Base-by-base conservation (phyloP, 371 early-diverging fungal species). In the Lichtheimia corymbifera region DNA sequence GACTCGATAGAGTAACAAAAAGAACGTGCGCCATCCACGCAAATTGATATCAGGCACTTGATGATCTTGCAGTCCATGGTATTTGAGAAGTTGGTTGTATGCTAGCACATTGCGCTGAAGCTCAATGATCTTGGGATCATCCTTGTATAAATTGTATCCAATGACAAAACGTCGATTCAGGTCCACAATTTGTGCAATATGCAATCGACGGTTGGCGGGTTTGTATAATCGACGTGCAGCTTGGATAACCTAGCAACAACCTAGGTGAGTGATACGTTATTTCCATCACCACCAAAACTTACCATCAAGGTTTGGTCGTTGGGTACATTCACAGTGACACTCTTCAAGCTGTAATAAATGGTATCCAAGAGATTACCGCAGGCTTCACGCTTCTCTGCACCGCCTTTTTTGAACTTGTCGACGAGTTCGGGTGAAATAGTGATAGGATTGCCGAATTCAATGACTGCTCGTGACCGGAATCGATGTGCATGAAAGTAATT, bases 31-130 rank as follows among this genome's bases (percentile, higher is more conserved):
- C 53, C 81, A 68, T 28, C 87, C 80, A 43, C 89, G 82, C 22
- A 97, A 72, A 14, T 80, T 79, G 53, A 89, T 93, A 18, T 85
- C 88, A 22, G 92, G 87, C 25, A 98, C 98, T 79, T 99, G 97
- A 74, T 97, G 98, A 68, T 99, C 99, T 13, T 88, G 88, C 43
- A 99, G 77, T 6, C 99, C 98, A 66, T 94, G 93, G 71, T 94
- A 91, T 49, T 86, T 87, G 35, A 99, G 80, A 58, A 91, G 74
- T 62, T 87, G 83, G 67, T 97, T 96, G 78, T 99, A 99, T 14
- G 88, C 89, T 63, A 85, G 66, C 14, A 98, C 90, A 24, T 87
- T 83, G 35, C 83, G 79, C 63, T 83, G 85, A 35, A 93, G 69
- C 30, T 91, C 88, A 44, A 83, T 73, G 17, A 97, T 91, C 22